Evolutionary conservation across 106 monocot genomes (phyloP).

Genomic region (Allium sativum): DNA sequence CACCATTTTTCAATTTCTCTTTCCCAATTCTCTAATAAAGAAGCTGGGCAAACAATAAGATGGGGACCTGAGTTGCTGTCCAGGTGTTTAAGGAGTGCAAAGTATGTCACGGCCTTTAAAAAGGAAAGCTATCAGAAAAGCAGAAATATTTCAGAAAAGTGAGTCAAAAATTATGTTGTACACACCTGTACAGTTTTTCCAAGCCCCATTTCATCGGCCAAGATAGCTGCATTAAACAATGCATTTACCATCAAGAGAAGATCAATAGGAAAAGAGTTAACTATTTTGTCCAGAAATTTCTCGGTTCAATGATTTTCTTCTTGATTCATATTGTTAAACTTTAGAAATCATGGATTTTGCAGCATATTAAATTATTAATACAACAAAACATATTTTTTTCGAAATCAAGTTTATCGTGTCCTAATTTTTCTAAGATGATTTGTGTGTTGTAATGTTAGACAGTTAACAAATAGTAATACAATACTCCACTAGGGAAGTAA

Average conservation of each 20-base stretch:
- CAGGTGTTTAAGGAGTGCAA: constrained; percentile 70
- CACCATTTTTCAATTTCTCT: constrained; percentile 92
- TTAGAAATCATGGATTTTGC: too few relatives aligned
- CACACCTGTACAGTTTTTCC: constrained; percentile 97
- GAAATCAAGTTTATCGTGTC: not conserved
- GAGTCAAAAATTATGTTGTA: not conserved
- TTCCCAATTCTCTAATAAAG: constrained; percentile 96
- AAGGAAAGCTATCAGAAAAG: constrained; percentile 2
- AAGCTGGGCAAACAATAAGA: constrained; percentile 94
- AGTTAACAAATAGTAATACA: too few relatives aligned
- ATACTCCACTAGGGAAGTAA: too few relatives aligned
- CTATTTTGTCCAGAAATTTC: not conserved
- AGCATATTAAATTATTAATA: not conserved
- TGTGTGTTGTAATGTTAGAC: too few relatives aligned
- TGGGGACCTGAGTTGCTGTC: constrained; percentile 90
- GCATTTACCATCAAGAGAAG: not conserved
- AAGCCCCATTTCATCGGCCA: constrained; percentile 99
- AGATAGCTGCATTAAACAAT: constrained; percentile 61
- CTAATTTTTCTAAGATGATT: too few relatives aligned
- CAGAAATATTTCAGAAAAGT: not conserved
- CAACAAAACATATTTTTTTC: not conserved
- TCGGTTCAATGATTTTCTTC: too few relatives aligned
- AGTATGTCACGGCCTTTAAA: constrained; percentile 80
- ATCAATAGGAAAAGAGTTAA: not conserved
- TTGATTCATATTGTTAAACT: too few relatives aligned